phyloP scores from a whole-genome alignment of 2,329 filamentous ascomycete species.

The Penicillium sp. region DNA sequence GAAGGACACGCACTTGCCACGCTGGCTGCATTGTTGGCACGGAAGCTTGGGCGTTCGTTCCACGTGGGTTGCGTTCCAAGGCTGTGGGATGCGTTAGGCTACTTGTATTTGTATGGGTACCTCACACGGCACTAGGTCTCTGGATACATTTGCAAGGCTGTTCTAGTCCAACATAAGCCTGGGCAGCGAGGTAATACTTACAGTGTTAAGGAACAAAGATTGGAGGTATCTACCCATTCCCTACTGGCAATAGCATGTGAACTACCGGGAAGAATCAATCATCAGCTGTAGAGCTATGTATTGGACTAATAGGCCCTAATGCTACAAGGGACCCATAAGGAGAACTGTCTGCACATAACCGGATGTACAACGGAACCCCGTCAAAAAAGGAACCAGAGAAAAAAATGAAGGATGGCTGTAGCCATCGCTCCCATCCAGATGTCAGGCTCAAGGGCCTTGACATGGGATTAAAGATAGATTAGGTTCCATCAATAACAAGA shows the following conservation, averaged over 20 bases:
- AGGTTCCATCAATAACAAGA: background rate
- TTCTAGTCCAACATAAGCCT: no score
- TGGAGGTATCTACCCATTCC: background rate
- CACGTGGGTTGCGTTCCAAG: background rate
- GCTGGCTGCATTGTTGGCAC: background rate
- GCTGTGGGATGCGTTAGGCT: background rate
- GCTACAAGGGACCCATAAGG: constrained; percentile 1
- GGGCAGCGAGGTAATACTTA: no score
- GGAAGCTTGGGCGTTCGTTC: background rate
- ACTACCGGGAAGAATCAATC: background rate
- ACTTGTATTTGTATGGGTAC: background rate
- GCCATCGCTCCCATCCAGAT: constrained; percentile 4
- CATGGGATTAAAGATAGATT: constrained; percentile 4
- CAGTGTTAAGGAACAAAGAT: no score
- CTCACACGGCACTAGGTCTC: no score
- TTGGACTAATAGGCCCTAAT: constrained; percentile 12
- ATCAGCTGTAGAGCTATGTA: constrained; percentile 16
- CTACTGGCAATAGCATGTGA: background rate
- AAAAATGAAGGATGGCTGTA: background rate
- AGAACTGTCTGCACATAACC: constrained; percentile 23
- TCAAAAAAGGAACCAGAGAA: constrained; percentile 6
- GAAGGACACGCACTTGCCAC: background rate
- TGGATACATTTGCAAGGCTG: no score
- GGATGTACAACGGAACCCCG: constrained; percentile 23
- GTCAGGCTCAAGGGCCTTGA: constrained; percentile 3